Evolutionary conservation across 139 green algal genomes (phyloP).

Genomic region (Asterochloris sp.): DNA sequence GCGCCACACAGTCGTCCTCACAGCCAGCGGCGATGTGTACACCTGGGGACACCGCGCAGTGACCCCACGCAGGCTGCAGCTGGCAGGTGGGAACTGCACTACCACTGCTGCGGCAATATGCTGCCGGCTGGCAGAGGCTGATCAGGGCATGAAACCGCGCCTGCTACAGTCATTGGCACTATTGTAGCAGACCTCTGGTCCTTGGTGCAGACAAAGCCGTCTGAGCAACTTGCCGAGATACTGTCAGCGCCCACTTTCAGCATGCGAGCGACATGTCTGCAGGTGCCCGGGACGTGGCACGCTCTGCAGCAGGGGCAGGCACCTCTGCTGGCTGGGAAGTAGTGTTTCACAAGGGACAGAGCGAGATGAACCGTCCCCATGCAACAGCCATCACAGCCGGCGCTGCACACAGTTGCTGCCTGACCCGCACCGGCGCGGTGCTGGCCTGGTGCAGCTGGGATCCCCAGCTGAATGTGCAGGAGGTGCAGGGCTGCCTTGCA

Average conservation of each 20-base stretch:
- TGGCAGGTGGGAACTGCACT: slow-evolving; percentile 35
- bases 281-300: slow-evolving; percentile 11
- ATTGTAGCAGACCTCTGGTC: too few relatives aligned
- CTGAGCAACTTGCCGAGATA: too few relatives aligned
- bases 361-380: slow-evolving; percentile 38
- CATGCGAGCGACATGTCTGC: background rate
- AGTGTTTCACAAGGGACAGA: slow-evolving; percentile 29
- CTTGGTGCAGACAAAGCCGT: too few relatives aligned
- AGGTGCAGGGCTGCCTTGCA: slow-evolving; percentile 65
- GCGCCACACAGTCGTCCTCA: slow-evolving; percentile 83
- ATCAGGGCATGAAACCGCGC: too few relatives aligned
- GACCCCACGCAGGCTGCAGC: slow-evolving; percentile 51
- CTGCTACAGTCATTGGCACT: too few relatives aligned
- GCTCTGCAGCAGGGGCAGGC: background rate
- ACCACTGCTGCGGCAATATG: too few relatives aligned
- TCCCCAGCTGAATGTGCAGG: slow-evolving; percentile 42
- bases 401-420: slow-evolving; percentile 52
- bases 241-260: background rate
- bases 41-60: slow-evolving; percentile 82
- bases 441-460: slow-evolving; percentile 69
- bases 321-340: background rate
- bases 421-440: slow-evolving; percentile 66
- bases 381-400: slow-evolving; percentile 66
- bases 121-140: too few relatives aligned
- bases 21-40: slow-evolving; percentile 70